phyloP scores from a whole-genome alignment of 768 basidiomycete genomes.

The Podaxis rugospora region DNA sequence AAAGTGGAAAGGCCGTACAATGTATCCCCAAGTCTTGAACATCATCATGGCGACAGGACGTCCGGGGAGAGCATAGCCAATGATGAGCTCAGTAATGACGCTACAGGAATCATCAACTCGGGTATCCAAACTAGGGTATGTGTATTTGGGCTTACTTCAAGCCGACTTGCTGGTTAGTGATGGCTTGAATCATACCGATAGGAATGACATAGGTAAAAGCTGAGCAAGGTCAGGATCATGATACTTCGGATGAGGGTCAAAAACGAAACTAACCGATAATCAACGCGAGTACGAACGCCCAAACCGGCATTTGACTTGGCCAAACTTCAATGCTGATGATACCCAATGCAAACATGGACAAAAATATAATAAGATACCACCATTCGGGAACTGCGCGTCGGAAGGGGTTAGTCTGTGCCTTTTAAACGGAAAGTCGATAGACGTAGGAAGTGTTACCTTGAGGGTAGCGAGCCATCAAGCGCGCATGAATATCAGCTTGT shows the following conservation, averaged over 20 bases:
- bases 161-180: slow-evolving; percentile 74
- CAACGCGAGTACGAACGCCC: slow-evolving; percentile 58
- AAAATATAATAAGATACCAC: slow-evolving; percentile 73
- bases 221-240: slow-evolving; percentile 17
- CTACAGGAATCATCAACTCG: slow-evolving; percentile 12
- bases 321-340: slow-evolving; percentile 64
- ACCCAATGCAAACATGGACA: slow-evolving; percentile 60
- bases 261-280: slow-evolving; percentile 37
- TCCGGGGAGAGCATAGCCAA: slow-evolving; percentile 66
- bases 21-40: slow-evolving; percentile 62
- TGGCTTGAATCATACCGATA: slow-evolving; percentile 56
- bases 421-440: neutral
- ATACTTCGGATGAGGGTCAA: slow-evolving; percentile 25
- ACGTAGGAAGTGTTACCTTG: slow-evolving; percentile 26
- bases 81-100: slow-evolving; percentile 60
- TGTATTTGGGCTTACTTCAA: slow-evolving; percentile 33
- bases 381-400: slow-evolving; percentile 55
- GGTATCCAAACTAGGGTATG: neutral
- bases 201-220: slow-evolving; percentile 67
- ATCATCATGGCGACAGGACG: slow-evolving; percentile 67
- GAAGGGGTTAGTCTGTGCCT: neutral
- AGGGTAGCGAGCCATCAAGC: slow-evolving; percentile 69
- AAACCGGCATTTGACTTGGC: slow-evolving; percentile 39
- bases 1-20: slow-evolving; percentile 15
- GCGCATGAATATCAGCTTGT: slow-evolving; percentile 78